These are phyloP conservation scores for Ceriops decandra DNA, from an alignment of 345 rosid species.

Conservation along the genomic window DNA sequence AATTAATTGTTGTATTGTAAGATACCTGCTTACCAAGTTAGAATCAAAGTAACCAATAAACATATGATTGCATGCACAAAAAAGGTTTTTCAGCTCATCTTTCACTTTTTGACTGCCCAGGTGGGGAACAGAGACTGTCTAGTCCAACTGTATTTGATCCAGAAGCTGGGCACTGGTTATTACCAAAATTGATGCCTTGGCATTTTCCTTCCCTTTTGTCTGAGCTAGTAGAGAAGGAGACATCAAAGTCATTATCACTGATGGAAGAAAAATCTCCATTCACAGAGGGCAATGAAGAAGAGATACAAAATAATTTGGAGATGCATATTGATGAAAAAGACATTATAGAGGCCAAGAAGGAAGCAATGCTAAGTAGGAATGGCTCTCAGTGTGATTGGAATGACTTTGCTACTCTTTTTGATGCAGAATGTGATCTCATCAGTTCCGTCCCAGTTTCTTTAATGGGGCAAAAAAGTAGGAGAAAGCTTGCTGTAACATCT, in stretches of 20 bases:
- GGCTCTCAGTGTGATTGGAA: constrained; percentile 41
- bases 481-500: constrained; percentile 52
- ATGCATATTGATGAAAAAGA: constrained; percentile 34
- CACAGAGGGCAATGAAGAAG: constrained; percentile 40
- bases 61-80: background rate
- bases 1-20: background rate
- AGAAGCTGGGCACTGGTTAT: constrained; percentile 50
- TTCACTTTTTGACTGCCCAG: constrained; percentile 33
- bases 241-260: constrained; percentile 36
- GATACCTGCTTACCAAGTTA: background rate
- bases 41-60: background rate
- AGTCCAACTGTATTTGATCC: constrained; percentile 45
- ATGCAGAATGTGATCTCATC: constrained; percentile 29
- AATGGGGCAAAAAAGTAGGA: constrained; percentile 35
- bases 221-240: constrained; percentile 72
- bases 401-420: constrained; percentile 36
- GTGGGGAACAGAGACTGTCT: constrained; percentile 23
- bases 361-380: constrained; percentile 63
- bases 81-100: background rate
- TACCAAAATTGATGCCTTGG: constrained; percentile 67
- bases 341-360: constrained; percentile 64
- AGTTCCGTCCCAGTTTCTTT: constrained; percentile 43
- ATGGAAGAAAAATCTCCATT: constrained; percentile 42
- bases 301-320: constrained; percentile 29
- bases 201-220: constrained; percentile 69